Evolutionary conservation across 176 grass and related monocot genomes (phyloP).

Genomic region (Triticum aestivum): IWGSC_CS_RefSeq_v2.1 NC_057811.1:103733775-103734274

Average conservation of each 20-base stretch:
- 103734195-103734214: constrained; percentile 24
- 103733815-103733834: neutral
- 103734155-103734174: constrained; percentile 29
- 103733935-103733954: neutral
- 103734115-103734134: neutral
- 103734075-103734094: neutral
- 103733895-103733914: too few relatives aligned
- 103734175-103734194: constrained; percentile 34
- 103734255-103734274: neutral
- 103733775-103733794: constrained; percentile 36
- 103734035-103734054: neutral
- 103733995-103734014: neutral
- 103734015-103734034: neutral
- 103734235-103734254: constrained; percentile 23
- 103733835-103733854: neutral
- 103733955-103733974: neutral
- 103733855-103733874: neutral
- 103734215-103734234: neutral
- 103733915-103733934: too few relatives aligned
- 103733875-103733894: neutral
- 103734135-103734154: constrained; percentile 26
- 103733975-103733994: neutral
- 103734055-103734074: neutral
- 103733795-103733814: neutral
- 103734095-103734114: constrained; percentile 16